A percentile compares a stretch with the other conserved stretches of the same genome.
Conservation (phyloP, 2,329 filamentous ascomycete genomes). For the Alternaria hordeiaustralica region DNA sequence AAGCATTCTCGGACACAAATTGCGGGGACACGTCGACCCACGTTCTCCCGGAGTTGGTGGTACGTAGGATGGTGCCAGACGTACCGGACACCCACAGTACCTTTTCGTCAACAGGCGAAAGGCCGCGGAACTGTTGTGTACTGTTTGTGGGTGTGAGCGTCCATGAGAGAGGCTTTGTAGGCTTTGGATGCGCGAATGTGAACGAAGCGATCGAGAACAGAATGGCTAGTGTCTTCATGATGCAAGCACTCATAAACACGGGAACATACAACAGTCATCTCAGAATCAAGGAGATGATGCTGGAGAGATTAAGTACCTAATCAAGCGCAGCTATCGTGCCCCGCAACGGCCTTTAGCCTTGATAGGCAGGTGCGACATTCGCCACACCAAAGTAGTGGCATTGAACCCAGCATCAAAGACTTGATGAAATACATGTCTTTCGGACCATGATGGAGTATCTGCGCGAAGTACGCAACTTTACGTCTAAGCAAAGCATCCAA, state of each 20-base stretch:
- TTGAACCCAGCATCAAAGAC: neutral
- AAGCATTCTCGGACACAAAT: constrained; percentile 25
- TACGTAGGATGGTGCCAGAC: constrained; percentile 35
- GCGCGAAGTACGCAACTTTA: neutral
- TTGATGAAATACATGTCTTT: neutral
- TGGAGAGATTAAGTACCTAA: neutral
- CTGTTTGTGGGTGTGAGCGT: constrained; percentile 31
- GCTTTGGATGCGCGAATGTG: neutral
- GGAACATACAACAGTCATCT: neutral
- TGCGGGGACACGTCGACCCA: constrained; percentile 36
- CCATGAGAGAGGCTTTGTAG: constrained; percentile 18
- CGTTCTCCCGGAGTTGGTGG: constrained; percentile 26
- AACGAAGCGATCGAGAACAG: neutral
- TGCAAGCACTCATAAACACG: neutral
- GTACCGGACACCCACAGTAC: constrained; percentile 36
- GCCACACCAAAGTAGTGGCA: neutral
- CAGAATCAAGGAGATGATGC: neutral
- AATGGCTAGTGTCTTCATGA: neutral
- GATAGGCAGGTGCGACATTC: constrained; percentile 9
- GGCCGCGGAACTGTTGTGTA: constrained; percentile 36
- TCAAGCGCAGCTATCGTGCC: neutral
- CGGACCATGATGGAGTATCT: neutral
- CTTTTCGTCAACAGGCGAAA: constrained; percentile 26
- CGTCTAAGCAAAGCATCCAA: neutral
- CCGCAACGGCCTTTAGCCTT: constrained; percentile 2